These are phyloP conservation scores for Neurospora africana DNA, from an alignment of 495 filamentous ascomycete genomes.

Conservation along the genomic window DNA sequence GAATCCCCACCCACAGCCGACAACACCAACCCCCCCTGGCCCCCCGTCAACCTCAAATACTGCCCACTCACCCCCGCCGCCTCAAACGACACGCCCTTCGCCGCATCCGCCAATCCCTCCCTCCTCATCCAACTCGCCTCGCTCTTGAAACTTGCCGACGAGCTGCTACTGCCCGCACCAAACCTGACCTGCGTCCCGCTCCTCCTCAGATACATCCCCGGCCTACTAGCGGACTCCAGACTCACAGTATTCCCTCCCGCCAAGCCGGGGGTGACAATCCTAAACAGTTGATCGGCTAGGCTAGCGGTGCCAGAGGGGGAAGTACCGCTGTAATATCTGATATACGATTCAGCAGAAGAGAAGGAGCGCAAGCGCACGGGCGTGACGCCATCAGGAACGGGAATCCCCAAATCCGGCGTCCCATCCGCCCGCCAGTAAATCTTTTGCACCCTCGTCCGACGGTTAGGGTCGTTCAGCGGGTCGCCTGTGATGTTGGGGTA, in stretches of 20 bases:
- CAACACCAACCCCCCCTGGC: background rate
- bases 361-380: slow-evolving; percentile 6
- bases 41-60: slow-evolving; percentile 6
- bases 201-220: slow-evolving; percentile 10
- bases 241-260: slow-evolving; percentile 10
- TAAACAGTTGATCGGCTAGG: slow-evolving; percentile 12
- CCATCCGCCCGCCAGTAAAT: slow-evolving; percentile 36
- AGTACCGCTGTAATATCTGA: slow-evolving; percentile 3
- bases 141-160: background rate
- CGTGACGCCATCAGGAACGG: slow-evolving; percentile 16
- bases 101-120: slow-evolving; percentile 4
- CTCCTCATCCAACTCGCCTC: slow-evolving; percentile 12
- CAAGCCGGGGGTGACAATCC: slow-evolving; percentile 9
- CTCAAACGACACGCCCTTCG: slow-evolving; percentile 12
- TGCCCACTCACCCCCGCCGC: slow-evolving; percentile 2
- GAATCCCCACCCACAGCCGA: background rate
- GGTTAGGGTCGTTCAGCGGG: slow-evolving; percentile 29
- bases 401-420: slow-evolving; percentile 36
- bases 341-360: background rate
- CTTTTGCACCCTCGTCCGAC: slow-evolving; percentile 40
- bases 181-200: slow-evolving; percentile 4
- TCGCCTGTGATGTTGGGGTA: slow-evolving; percentile 26
- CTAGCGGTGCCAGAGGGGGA: background rate
- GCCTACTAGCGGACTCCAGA: slow-evolving; percentile 13
- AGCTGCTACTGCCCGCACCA: background rate